Percentiles rank a stretch among this genome's conserved stretches.
Evolutionary conservation across 2,329 filamentous ascomycete species (phyloP).

Genomic region (Sclerotinia nivalis): DNA sequence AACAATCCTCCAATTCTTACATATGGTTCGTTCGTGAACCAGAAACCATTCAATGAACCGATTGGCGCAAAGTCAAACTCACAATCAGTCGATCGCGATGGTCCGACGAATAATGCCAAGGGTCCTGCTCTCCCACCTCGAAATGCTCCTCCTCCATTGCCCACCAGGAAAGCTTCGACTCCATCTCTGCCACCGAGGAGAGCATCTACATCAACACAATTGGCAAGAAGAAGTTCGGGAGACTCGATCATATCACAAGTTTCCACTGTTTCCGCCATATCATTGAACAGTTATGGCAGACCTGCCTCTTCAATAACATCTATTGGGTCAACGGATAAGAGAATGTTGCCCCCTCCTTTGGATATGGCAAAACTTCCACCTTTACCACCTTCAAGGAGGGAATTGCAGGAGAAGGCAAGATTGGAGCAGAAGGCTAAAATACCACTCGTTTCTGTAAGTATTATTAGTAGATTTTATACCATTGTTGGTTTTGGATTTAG

Average conservation of each 20-base stretch:
- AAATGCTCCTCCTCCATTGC: constrained; percentile 49
- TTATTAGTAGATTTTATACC: not conserved
- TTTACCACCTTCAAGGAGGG: constrained; percentile 56
- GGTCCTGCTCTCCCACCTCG: constrained; percentile 35
- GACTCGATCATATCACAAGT: constrained; percentile 58
- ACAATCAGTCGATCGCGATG: constrained; percentile 37
- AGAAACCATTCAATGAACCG: constrained; percentile 36
- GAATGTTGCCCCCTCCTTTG: constrained; percentile 57
- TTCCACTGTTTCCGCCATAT: constrained; percentile 56
- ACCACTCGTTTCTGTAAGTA: constrained; percentile 19
- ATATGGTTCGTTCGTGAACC: constrained; percentile 35
- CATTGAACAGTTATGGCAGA: constrained; percentile 43
- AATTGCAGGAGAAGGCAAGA: constrained; percentile 50
- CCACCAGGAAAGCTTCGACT: constrained; percentile 50
- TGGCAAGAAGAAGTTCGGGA: constrained; percentile 53
- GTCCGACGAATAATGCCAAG: constrained; percentile 28
- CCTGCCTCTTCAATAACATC: constrained; percentile 51
- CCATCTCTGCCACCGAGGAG: constrained; percentile 18
- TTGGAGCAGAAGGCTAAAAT: constrained; percentile 45
- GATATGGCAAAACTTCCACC: constrained; percentile 59
- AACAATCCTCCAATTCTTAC: constrained; percentile 42
- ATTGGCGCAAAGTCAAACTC: constrained; percentile 31
- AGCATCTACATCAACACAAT: constrained; percentile 35
- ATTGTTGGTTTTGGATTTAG: not conserved
- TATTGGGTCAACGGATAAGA: constrained; percentile 46